phyloP scores from a whole-genome alignment of 1,284 basidiomycete species.

The Athelia psychrophila region DNA sequence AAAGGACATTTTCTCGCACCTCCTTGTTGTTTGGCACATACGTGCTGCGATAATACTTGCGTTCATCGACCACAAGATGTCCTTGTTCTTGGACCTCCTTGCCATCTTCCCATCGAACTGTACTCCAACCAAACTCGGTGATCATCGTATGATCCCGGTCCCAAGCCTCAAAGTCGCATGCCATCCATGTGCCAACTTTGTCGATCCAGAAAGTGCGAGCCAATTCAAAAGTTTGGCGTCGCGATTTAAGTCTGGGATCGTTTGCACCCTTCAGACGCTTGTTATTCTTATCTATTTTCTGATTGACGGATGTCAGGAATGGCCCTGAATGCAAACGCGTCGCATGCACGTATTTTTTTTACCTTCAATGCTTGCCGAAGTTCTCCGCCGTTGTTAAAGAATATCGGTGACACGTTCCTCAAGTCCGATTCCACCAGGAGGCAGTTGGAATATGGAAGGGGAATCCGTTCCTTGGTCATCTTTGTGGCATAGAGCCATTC shows the following conservation, averaged over 20 bases:
- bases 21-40: slow-evolving; percentile 63
- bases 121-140: slow-evolving; percentile 77
- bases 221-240: slow-evolving; percentile 63
- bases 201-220: slow-evolving; percentile 60
- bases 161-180: slow-evolving; percentile 81
- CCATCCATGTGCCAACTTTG: slow-evolving; percentile 65
- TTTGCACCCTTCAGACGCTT: slow-evolving; percentile 66
- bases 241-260: slow-evolving; percentile 42
- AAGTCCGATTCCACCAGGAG: slow-evolving; percentile 57
- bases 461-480: slow-evolving; percentile 60
- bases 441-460: slow-evolving; percentile 71
- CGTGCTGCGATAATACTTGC: slow-evolving; percentile 52
- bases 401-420: slow-evolving; percentile 52
- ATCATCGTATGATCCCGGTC: slow-evolving; percentile 66
- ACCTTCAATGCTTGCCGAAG: slow-evolving; percentile 63
- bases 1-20: slow-evolving; percentile 30
- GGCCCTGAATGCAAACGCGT: not conserved
- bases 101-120: slow-evolving; percentile 52
- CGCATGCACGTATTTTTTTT: slow-evolving; percentile 11
- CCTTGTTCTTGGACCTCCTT: slow-evolving; percentile 43
- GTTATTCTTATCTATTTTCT: slow-evolving; percentile 78
- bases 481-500: slow-evolving; percentile 80
- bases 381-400: slow-evolving; percentile 50
- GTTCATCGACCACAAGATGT: slow-evolving; percentile 68
- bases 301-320: not conserved